Conservation (phyloP, 108 stramenopile species). For the Pseudonitzschia delicatissima region DNA sequence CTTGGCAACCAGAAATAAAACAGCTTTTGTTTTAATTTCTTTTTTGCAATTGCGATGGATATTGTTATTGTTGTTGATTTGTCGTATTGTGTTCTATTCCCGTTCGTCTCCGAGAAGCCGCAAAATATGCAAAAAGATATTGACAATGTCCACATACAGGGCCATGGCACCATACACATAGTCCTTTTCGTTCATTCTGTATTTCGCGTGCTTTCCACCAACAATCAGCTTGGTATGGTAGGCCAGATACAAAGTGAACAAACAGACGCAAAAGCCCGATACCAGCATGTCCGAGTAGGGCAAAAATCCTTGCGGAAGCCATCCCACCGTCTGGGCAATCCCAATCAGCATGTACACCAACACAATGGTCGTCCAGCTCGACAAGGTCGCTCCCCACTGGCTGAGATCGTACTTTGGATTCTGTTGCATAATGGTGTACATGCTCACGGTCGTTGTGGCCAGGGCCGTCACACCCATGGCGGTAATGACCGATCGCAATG, state of each 20-base stretch:
- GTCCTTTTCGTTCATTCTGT: conserved; percentile 87
- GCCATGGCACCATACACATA: conserved; percentile 89
- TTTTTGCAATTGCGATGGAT: no score
- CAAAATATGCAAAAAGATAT: conserved; percentile 89
- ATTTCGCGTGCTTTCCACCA: conserved; percentile 78
- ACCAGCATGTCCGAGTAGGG: conserved; percentile 70
- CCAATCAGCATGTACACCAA: conserved; percentile 67
- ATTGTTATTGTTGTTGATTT: background rate
- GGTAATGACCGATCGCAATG: conserved; percentile 57
- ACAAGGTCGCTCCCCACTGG: conserved; percentile 70
- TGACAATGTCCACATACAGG: conserved; percentile 77
- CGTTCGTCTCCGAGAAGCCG: conserved; percentile 73
- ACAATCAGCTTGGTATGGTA: conserved; percentile 82
- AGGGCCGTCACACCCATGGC: conserved; percentile 71
- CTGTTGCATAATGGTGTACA: conserved; percentile 74
- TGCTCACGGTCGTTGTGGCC: conserved; percentile 67
- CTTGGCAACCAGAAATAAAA: no score
- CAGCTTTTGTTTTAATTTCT: no score
- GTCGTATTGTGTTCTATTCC: conserved; percentile 18
- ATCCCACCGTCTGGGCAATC: conserved; percentile 61
- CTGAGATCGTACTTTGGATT: conserved; percentile 91
- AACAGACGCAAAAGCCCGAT: conserved; percentile 51
- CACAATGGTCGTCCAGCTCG: conserved; percentile 63
- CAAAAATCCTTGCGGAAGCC: conserved; percentile 65
- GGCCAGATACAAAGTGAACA: conserved; percentile 77